Evolutionary conservation across 345 rosid genomes (phyloP), one percentile per base, ranked within the genome.

Genomic region (Rhizophora mangle): DNA sequence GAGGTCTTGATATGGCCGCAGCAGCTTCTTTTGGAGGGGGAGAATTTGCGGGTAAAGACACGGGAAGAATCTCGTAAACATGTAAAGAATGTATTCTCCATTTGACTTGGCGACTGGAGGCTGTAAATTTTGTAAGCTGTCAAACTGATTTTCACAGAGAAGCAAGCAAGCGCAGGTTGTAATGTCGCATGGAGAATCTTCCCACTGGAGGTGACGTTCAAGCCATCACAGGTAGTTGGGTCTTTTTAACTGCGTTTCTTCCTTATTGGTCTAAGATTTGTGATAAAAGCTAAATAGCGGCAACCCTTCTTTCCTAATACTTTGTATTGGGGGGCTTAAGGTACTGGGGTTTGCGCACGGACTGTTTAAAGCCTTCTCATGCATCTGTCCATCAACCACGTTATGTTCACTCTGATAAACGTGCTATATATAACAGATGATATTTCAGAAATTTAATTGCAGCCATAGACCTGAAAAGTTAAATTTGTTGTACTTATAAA

Each of bases 21-120:
- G 79, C 79, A 1, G 75, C 84, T 0, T 71, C 90, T 29, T 86
- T 80, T 55, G 89, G 86, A 56, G 78, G 81, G 0, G 88, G 83
- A 54, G 98, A 91, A 70, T 86, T 75, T 73, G 29, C 84, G 9
- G 83, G 90, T 62, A 83, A 86, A 76, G 97, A 93, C 72, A 75
- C 85, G 26, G 85, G 88, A 70, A 82, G 89, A 72, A 83, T 87
- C 75, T 86, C 84, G 4, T 87, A 80, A 84, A 27, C 21, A 19
- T 43, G 52, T 60, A 46, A 8, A 27, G 46, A 11, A 36, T 26
- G 43, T 15, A 53, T 19, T 43, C 76, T 65, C 66, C 43, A 8
- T 67, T 57, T 64, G 32, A 52, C 36, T 19, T 34, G 39, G 66
- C 27, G 64, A 46, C 32, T 29, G 34, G 49, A 52, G 16, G 30